Base-by-base conservation (phyloP, 441 rosid species). In the Eruca vesicaria region DNA sequence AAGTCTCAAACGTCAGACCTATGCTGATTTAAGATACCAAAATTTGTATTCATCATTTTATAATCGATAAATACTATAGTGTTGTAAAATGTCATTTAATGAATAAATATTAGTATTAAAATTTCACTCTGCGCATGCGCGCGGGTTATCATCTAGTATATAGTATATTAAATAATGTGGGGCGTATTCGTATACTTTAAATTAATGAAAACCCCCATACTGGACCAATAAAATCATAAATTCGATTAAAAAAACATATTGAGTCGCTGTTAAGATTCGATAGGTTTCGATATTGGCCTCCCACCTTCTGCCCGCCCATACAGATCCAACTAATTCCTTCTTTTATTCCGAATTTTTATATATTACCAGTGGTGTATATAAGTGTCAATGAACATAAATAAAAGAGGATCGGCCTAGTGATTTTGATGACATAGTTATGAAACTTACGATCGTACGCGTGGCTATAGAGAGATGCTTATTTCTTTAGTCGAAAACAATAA, bases 231-330 rank as follows among this genome's bases (percentile, higher is more conserved):
- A 76, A 53, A 38, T 7, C 50, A 76, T 29, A 76, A 75, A 63
- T 63, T 53, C 15, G 66, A 19, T 29, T 62, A 19, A 29, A 28
- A 31, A 28, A 9, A 53, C 0, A 12, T 26, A 38, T 38, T 63
- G n/a, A 76, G 55, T 65, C 31, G 61, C 58, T 70, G 75, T 64
- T 64, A 71, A 23, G 68, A 65, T 11, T 71, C 68, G 6, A 71
- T 75, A 71, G 57, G 72, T 48, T 76, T 77, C 63, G 56, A 36
- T 15, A 69, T 29, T 63, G 58, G 45, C 53, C 20, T 20, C 70
- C 74, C 59, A 63, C 66, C 62, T 64, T 45, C 50, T 70, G 71
- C 71, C 80, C 76, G 71, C 71, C 80, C 76, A 77, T 76, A 69
- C 80, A 45, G 57, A 58, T 70, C 76, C 72, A 77, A 64, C 80